A percentile compares a stretch with the other conserved stretches of the same genome.
Conservation (phyloP, 140 eudicot genomes). For the Erigeron philadelphicus region DNA sequence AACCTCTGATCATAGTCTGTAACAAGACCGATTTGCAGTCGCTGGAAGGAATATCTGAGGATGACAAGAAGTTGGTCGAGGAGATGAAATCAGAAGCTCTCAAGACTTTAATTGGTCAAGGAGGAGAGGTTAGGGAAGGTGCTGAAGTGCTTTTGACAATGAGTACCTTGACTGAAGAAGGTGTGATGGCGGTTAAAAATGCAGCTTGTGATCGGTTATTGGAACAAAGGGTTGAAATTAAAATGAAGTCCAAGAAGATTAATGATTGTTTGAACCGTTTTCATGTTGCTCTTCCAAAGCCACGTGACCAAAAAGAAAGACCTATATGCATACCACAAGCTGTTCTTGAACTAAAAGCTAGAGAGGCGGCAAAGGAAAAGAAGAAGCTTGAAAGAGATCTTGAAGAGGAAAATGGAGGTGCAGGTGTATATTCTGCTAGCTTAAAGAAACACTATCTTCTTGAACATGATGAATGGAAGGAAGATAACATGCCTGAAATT, state of each 20-base stretch:
- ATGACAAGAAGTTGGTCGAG: constrained; percentile 76
- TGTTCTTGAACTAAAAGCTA: constrained; percentile 70
- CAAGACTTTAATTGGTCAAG: constrained; percentile 78
- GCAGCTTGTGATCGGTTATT: constrained; percentile 88
- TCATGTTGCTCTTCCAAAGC: constrained; percentile 86
- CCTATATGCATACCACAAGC: constrained; percentile 71
- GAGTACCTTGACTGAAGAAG: constrained; percentile 91
- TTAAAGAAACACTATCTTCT: constrained; percentile 69
- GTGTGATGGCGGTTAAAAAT: constrained; percentile 78
- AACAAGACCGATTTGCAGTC: constrained; percentile 91
- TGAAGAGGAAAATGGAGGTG: constrained; percentile 91
- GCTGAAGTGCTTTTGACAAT: constrained; percentile 67
- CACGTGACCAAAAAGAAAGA: constrained; percentile 81
- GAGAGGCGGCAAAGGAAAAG: constrained; percentile 48
- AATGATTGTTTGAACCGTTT: constrained; percentile 84
- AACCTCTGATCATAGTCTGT: constrained; percentile 78
- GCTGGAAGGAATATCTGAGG: constrained; percentile 63
- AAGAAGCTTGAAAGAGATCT: constrained; percentile 71
- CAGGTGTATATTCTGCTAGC: constrained; percentile 89
- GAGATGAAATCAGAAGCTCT: constrained; percentile 90
- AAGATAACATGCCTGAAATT: constrained; percentile 79
- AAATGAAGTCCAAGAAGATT: constrained; percentile 91
- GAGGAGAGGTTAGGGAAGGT: constrained; percentile 76
- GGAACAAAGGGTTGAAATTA: constrained; percentile 76
- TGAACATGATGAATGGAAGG: constrained; percentile 85